These are phyloP conservation scores for Lactifluus subvellereus DNA, from an alignment of 768 basidiomycete genomes.

Conservation along the genomic window DNA sequence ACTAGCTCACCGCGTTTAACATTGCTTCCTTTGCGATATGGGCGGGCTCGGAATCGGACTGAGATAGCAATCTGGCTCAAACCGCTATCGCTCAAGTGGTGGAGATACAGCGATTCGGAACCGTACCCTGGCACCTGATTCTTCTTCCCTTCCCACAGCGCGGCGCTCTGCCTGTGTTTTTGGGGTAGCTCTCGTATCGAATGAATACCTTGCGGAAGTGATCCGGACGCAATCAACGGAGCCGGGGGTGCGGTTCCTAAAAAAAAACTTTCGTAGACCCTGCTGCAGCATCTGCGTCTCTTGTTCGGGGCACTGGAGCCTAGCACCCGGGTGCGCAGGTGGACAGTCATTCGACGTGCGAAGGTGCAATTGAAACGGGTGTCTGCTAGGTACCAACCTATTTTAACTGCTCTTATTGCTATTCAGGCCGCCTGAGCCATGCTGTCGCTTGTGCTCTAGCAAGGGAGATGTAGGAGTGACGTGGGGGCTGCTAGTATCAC, in stretches of 20 bases:
- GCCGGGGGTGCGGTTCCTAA: neutral
- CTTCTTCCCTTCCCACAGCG: too few relatives aligned
- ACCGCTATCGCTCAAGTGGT: too few relatives aligned
- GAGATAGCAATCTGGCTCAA: neutral
- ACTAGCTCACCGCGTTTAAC: neutral
- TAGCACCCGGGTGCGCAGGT: neutral
- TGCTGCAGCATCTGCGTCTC: neutral
- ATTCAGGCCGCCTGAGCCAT: neutral
- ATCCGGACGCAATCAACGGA: neutral
- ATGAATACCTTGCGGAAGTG: neutral
- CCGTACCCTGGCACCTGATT: too few relatives aligned
- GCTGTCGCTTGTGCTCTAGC: neutral
- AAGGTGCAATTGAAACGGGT: neutral
- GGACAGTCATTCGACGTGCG: neutral
- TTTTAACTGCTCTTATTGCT: neutral
- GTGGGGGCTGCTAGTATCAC: neutral
- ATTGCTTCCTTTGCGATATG: neutral
- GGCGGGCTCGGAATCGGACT: neutral
- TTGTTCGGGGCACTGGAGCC: neutral
- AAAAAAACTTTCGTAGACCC: neutral
- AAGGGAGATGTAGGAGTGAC: neutral
- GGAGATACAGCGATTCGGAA: too few relatives aligned
- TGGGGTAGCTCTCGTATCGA: too few relatives aligned
- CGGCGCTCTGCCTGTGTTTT: too few relatives aligned
- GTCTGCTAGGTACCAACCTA: neutral